phyloP scores from a whole-genome alignment of 495 filamentous ascomycete genomes.

The Neurospora cerealis region DNA sequence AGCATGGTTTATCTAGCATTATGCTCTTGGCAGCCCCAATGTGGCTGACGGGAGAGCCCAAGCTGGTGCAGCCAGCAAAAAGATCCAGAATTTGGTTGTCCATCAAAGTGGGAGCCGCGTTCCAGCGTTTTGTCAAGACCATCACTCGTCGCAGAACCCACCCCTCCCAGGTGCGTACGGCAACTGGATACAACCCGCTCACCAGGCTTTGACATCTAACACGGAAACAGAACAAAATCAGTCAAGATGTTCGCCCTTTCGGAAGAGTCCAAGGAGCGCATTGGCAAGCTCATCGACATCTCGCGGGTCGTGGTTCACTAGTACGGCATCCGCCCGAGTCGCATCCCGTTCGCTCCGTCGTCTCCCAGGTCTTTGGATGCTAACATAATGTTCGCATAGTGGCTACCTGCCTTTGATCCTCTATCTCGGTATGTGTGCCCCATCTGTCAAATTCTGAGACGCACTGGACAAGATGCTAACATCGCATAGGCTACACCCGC shows the following conservation, averaged over 20 bases:
- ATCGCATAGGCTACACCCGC: constrained; percentile 69
- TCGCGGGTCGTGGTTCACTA: constrained; percentile 96
- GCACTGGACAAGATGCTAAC: constrained; percentile 14
- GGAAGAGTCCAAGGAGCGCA: constrained; percentile 98
- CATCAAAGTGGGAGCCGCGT: neutral
- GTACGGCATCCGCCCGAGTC: constrained; percentile 37
- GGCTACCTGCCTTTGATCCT: constrained; percentile 95
- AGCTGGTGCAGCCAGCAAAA: neutral
- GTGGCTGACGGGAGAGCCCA: neutral
- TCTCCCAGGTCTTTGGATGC: constrained; percentile 4
- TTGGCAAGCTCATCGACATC: constrained; percentile 87
- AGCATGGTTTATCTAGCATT: neutral
- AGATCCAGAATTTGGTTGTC: neutral
- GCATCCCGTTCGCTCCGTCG: neutral
- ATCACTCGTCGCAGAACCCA: neutral
- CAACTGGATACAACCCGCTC: neutral
- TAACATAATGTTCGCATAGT: constrained; percentile 41
- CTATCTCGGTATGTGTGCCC: constrained; percentile 71
- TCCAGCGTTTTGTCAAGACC: neutral
- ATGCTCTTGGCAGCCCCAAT: neutral
- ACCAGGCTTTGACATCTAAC: neutral
- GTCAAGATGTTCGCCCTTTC: constrained; percentile 75
- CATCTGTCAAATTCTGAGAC: neutral
- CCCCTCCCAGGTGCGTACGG: neutral
- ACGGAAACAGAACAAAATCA: neutral